Base-by-base conservation (phyloP, 129 eudicot species). In the Helianthus tuberosus region DNA sequence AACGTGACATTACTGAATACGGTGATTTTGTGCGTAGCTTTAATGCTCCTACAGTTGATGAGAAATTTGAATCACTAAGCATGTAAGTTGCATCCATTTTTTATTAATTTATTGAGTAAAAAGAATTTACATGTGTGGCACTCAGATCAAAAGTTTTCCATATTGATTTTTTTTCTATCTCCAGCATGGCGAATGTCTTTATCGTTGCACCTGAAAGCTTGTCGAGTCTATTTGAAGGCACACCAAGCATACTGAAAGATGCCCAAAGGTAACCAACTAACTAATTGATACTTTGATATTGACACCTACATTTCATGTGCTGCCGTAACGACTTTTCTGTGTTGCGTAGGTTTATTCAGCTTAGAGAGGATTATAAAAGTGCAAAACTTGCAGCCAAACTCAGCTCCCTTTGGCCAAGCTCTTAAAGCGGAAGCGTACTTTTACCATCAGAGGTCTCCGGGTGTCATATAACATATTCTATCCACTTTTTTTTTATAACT, bases 1-100 rank as follows among this genome's bases (percentile, higher is more conserved):
- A 94, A 74, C 98, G 98, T 90, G 98, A 94, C 82, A 94, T 94
- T 67, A 90, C 98, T 6, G 98, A 94, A 80, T 94, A 94, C 55
- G 98, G 97, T 61, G 98, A 94, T 76, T 94, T 90, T 66, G 91
- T 94, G 29, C 86, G 98, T 64, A 90, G 97, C 80, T 94, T 94
- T 78, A 90, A 94, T 82, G 98, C 98, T 73, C 98, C 97, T 57
- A 74, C 98, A 13, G 88, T 94, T 52, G 98, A 94, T 82, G 98
- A 94, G 81, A 90, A 94, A 73, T 94, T 94, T 66, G 98, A 94
- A 82, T 80, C 84, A 61, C 68, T 94, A 83, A 93, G 98, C 86
- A 94, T 94, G 98, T 94, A 90, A 94, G 98, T 81, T 66, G 62
- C 61, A 35, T 20, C 63, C 43, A 11, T 49, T 65, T 48, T 11